Conservation (phyloP, 345 rosid genomes). For the Euphorbia peplus region DNA sequence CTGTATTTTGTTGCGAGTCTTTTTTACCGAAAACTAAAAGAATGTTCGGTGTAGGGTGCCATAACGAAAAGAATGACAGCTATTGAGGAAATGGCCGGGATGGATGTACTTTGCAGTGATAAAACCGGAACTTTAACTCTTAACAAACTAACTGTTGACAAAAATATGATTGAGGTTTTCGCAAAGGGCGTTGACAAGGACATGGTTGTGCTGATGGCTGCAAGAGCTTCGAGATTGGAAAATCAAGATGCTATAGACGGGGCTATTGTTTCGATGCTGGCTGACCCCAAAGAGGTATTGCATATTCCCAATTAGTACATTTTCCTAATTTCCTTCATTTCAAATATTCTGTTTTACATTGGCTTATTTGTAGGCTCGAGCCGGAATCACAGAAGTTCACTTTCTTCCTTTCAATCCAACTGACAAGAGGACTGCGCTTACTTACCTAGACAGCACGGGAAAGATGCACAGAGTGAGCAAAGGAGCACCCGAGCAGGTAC, state of each 20-base stretch:
- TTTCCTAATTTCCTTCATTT: too few species aligned
- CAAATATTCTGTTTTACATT: slow-evolving; percentile 5
- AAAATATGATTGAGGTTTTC: slow-evolving; percentile 75
- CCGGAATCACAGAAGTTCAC: slow-evolving; percentile 81
- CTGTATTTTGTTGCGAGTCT: not conserved
- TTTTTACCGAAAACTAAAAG: not conserved
- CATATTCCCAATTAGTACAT: not conserved
- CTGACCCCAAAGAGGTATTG: slow-evolving; percentile 82
- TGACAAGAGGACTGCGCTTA: slow-evolving; percentile 86
- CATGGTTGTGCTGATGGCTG: slow-evolving; percentile 77
- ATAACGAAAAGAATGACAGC: slow-evolving; percentile 97
- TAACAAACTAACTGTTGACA: slow-evolving; percentile 87
- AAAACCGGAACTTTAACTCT: slow-evolving; percentile 91
- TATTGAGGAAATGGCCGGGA: slow-evolving; percentile 97
- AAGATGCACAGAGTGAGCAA: slow-evolving; percentile 88
- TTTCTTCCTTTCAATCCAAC: slow-evolving; percentile 97
- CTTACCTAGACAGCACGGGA: slow-evolving; percentile 62
- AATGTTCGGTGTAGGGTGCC: slow-evolving; percentile 51
- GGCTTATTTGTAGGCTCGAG: slow-evolving; percentile 59
- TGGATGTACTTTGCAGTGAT: slow-evolving; percentile 96
- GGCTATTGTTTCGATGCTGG: slow-evolving; percentile 82
- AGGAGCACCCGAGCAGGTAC: slow-evolving; percentile 96
- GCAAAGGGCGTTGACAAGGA: slow-evolving; percentile 57
- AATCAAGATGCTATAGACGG: slow-evolving; percentile 91
- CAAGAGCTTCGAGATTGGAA: slow-evolving; percentile 90